These are phyloP conservation scores for Chalciporus sp. DNA, from an alignment of 1,284 basidiomycete genomes.

Conservation along the genomic window DNA sequence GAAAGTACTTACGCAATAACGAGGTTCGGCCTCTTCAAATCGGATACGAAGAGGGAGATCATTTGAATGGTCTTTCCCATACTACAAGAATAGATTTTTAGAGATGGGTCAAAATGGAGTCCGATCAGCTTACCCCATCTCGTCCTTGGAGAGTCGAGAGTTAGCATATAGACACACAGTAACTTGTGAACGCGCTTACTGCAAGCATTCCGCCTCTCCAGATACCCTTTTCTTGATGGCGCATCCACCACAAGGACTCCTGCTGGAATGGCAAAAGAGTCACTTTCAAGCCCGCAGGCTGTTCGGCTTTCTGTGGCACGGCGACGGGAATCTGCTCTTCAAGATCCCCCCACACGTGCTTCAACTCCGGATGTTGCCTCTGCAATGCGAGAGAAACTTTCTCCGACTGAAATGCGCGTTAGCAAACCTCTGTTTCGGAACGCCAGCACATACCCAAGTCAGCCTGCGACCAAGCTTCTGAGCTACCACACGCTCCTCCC, in stretches of 20 bases:
- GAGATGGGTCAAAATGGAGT: not conserved
- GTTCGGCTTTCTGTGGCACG: slow-evolving; percentile 72
- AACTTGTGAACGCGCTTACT: slow-evolving; percentile 46
- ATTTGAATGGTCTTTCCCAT: slow-evolving; percentile 99
- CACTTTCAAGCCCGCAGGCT: slow-evolving; percentile 80
- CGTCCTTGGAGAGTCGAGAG: slow-evolving; percentile 56
- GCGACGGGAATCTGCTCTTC: slow-evolving; percentile 64
- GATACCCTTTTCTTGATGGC: slow-evolving; percentile 84
- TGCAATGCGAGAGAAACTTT: slow-evolving; percentile 69
- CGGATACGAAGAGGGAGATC: slow-evolving; percentile 86
- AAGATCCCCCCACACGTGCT: slow-evolving; percentile 88
- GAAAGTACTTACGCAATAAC: slow-evolving; percentile 77
- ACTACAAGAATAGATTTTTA: slow-evolving; percentile 42
- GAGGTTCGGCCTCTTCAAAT: slow-evolving; percentile 80
- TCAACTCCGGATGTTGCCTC: slow-evolving; percentile 76
- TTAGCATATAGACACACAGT: slow-evolving; percentile 3
- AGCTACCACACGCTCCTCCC: slow-evolving; percentile 52
- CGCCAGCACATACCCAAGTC: slow-evolving; percentile 53
- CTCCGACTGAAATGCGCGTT: slow-evolving; percentile 59
- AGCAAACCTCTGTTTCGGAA: not conserved
- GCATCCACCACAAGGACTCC: slow-evolving; percentile 97
- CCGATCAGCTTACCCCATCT: slow-evolving; percentile 74
- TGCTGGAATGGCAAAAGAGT: slow-evolving; percentile 81
- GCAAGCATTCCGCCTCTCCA: slow-evolving; percentile 96
- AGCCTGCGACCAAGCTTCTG: slow-evolving; percentile 68